Base-by-base conservation (phyloP, 1,284 basidiomycete species). In the Apiotrichum sp. region DNA sequence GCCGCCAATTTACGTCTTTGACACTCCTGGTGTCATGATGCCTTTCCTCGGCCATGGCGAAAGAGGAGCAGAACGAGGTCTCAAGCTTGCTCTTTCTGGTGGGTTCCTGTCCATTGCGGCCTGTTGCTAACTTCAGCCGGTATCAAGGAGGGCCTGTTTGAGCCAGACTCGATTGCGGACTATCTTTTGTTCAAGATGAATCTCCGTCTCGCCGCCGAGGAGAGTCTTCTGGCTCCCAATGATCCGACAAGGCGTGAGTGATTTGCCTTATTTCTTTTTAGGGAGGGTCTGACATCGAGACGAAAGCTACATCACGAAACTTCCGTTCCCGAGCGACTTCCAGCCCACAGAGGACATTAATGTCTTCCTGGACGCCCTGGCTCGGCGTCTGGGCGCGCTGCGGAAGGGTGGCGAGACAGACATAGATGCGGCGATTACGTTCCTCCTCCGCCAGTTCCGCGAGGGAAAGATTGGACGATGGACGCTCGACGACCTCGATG, bases 1-100 rank as follows among this genome's bases (percentile, higher is more conserved):
- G 61, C 93, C 87, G 3, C 80, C 86, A 5, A 86, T 97, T 14
- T 98, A 98, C 76, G 89, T 95, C 3, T 93, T 88, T 70, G 95
- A 98, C 78, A 88, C 91, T 5, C 96, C 95, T 0, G 96, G 95
- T 1, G 89, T 98, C 41, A 98, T 98, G 93, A 80, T 97, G 36
- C 92, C 93, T 4, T 98, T 88, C 76, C 82, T 98, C n/a, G 95
- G 95, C 1, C 83, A 81, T 54, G 92, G 92, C 1, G 80, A 83
- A 47, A 79, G 80, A 57, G 95, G 92, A 31, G 86, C 90, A 46
- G 95, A 98, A 74, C 81, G 89, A 61, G 95, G 90, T 4, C 80
- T 97, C 54, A 97, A 96, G 77, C 83, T 98, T 32, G 93, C 92
- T 42, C 78, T 98, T 55, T 95, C 95, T 43, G 88, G 93, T 92